Percentiles rank a stretch among this genome's conserved stretches.
These are phyloP conservation scores for Bryum argenteum DNA, from an alignment of 225 moss, liverwort and hornwort genomes.

Conservation along the genomic window DNA sequence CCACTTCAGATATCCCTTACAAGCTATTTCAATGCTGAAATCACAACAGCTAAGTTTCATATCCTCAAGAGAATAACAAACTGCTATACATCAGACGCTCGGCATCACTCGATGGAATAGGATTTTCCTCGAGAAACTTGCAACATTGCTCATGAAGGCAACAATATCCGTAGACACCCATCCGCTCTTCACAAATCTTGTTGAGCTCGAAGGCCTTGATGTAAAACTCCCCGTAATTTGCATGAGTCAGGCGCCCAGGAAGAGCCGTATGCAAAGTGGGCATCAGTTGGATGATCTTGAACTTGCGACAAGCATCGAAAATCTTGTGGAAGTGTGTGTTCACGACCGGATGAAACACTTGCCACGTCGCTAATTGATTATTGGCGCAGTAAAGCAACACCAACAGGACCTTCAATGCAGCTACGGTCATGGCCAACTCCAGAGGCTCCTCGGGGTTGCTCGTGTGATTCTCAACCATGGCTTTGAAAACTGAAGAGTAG, in stretches of 20 bases:
- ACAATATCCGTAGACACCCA: conserved; percentile 3
- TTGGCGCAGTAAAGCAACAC: not conserved
- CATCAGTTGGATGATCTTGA: not conserved
- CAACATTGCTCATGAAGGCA: no score
- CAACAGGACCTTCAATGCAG: not conserved
- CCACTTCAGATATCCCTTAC: no score
- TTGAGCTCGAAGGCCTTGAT: no score
- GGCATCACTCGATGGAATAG: no score
- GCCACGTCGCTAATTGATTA: no score
- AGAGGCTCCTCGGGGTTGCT: not conserved
- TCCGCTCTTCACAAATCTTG: no score
- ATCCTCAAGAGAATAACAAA: no score
- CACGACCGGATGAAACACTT: not conserved
- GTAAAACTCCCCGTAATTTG: no score
- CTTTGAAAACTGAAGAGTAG: conserved; percentile 4
- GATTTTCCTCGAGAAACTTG: no score
- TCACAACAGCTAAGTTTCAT: no score
- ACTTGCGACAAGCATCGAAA: not conserved
- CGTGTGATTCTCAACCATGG: not conserved
- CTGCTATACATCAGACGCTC: no score
- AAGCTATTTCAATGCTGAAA: no score
- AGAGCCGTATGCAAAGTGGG: not conserved
- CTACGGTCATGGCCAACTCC: not conserved
- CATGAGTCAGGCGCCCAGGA: not conserved
- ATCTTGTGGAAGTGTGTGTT: not conserved